A percentile compares a stretch with the other conserved stretches of the same genome.
phyloP scores from a whole-genome alignment of 2,329 filamentous ascomycete species.

The Elsinoe batatas region DNA sequence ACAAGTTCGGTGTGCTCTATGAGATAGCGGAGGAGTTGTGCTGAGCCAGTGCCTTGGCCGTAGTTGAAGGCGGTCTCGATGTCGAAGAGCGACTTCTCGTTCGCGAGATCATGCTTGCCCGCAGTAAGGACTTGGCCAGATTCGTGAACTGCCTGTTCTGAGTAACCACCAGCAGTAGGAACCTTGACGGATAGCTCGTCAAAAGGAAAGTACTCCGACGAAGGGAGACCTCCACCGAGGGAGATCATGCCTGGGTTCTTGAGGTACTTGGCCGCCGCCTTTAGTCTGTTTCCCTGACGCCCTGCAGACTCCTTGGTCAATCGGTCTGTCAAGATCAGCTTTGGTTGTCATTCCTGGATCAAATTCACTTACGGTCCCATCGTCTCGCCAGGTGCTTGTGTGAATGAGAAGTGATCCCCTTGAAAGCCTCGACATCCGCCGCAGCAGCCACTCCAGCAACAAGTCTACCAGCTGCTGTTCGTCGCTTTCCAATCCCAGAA shows the following conservation, averaged over 20 bases:
- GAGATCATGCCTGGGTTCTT: conserved; percentile 79
- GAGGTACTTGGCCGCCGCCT: conserved; percentile 69
- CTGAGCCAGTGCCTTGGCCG: conserved; percentile 73
- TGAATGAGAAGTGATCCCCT: conserved; percentile 49
- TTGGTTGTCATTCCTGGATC: background rate
- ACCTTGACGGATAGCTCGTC: conserved; percentile 66
- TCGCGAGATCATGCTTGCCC: conserved; percentile 73
- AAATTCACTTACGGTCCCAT: conserved; percentile 66
- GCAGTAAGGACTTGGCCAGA: conserved; percentile 53
- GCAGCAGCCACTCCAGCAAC: conserved; percentile 67
- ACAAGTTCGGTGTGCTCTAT: conserved; percentile 94
- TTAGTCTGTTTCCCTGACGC: conserved; percentile 53
- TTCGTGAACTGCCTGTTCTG: conserved; percentile 54
- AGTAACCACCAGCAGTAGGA: conserved; percentile 59
- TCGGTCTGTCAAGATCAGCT: conserved; percentile 26
- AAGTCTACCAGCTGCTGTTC: conserved; percentile 62
- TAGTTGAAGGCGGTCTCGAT: conserved; percentile 89
- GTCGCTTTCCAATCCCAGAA: conserved; percentile 55
- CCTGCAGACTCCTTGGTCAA: conserved; percentile 46
- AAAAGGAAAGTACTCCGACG: conserved; percentile 86
- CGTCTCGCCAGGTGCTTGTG: conserved; percentile 66
- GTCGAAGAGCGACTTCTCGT: conserved; percentile 57
- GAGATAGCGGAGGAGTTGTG: conserved; percentile 79
- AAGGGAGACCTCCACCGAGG: conserved; percentile 83
- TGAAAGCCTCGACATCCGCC: conserved; percentile 74